These are phyloP conservation scores for Penicillium herquei DNA, from an alignment of 495 filamentous ascomycete species.

Conservation along the genomic window DNA sequence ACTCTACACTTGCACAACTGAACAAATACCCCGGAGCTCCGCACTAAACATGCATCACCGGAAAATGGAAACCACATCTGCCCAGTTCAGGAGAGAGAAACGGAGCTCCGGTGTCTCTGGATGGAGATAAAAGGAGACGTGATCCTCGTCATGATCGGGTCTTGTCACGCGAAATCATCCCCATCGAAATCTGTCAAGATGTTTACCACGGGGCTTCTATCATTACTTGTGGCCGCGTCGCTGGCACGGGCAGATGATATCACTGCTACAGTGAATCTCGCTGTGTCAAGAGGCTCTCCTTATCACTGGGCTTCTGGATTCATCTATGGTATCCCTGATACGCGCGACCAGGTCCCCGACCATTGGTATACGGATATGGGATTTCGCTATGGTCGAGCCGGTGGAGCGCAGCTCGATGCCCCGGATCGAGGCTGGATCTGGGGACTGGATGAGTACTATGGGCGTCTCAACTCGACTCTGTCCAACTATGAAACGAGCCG, in stretches of 20 bases:
- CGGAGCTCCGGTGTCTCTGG: not conserved
- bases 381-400: constrained; percentile 19
- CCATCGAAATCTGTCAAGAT: not conserved
- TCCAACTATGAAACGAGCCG: constrained; percentile 39
- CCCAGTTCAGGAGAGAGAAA: not conserved
- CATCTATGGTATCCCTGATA: constrained; percentile 36
- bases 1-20: not conserved
- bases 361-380: constrained; percentile 23
- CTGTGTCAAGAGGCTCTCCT: constrained; percentile 9
- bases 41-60: not conserved
- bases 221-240: not conserved
- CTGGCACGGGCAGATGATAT: constrained; percentile 11
- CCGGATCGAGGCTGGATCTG: constrained; percentile 22
- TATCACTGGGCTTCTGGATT: constrained; percentile 29
- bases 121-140: not conserved
- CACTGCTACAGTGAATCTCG: constrained; percentile 14
- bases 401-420: constrained; percentile 22
- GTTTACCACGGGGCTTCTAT: not conserved
- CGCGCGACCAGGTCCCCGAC: constrained; percentile 25
- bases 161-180: not conserved
- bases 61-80: not conserved
- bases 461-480: constrained; percentile 35
- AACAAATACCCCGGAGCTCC: constrained; percentile 6
- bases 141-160: not conserved
- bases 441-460: constrained; percentile 22